Evolutionary conservation across 2,329 filamentous ascomycete species (phyloP), one percentile per base, ranked within the genome.

Genomic region (Thelonectria olida): DNA sequence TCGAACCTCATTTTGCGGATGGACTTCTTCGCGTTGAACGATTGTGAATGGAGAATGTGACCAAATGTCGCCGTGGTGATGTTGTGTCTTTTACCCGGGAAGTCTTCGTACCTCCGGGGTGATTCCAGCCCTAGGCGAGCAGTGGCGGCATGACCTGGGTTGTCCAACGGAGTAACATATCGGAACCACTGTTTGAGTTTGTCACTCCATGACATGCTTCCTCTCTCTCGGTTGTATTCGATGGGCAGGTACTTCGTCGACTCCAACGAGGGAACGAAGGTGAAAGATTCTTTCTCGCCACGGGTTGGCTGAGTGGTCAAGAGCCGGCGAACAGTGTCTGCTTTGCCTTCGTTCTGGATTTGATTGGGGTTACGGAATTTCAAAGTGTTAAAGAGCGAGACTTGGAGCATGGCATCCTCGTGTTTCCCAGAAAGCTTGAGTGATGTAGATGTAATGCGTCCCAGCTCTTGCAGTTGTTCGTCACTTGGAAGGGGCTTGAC

Each of bases 61-160:
- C 85, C 85, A 65, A 88, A 88, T 3, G 77, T 75, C 10, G 84
- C 83, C 3, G 68, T 72, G 2, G 81, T 79, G 6, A 67, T 53
- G n/a, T 62, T 63, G 19, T 20, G 49, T 22, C 17, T 41, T n/a
- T n/a, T n/a, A n/a, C n/a, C n/a, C n/a, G 28, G 12, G 28, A 31
- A 31, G 28, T 7, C 28, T 12, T 31, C 7, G 28, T 7, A 12
- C 12, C 28, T 7, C 7, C 28, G 28, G 12, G 28, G 12, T 31
- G n/a, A n/a, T n/a, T n/a, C n/a, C n/a, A n/a, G n/a, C 28, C 28
- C 28, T 31, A 12, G 28, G 4, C 59, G 34, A 5, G 19, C 1
- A 13, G 41, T 12, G 13, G 45, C 9, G 7, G 28, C n/a, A 22
- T 57, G n/a, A 23, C 15, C 49, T 15, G 59, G 12, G 54, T 60